Conservation (phyloP, 306 rosid species). For the Prinsepia uniflora region DNA sequence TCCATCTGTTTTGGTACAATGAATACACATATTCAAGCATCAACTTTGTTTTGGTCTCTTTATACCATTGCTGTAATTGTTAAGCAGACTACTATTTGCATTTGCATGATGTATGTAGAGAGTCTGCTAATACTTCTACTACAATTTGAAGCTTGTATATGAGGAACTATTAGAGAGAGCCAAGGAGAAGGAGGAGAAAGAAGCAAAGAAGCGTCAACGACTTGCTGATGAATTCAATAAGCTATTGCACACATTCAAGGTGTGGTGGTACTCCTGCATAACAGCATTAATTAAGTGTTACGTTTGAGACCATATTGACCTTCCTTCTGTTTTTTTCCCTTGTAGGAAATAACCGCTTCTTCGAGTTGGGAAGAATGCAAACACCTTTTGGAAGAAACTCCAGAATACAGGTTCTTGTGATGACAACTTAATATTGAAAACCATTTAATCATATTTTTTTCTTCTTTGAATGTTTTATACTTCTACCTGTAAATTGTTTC, state of each 20-base stretch:
- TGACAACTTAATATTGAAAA: not conserved
- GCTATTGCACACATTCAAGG: conserved; percentile 69
- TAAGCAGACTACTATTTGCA: not conserved
- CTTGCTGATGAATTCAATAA: conserved; percentile 84
- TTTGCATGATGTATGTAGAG: not conserved
- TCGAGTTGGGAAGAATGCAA: conserved; percentile 92
- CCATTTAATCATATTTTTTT: not conserved
- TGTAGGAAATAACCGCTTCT: conserved; percentile 70
- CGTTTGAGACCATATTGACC: conserved; percentile 6
- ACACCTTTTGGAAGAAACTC: conserved; percentile 75
- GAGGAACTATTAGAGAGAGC: conserved; percentile 88
- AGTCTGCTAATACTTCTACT: conserved; percentile 14
- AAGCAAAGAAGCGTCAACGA: conserved; percentile 95
- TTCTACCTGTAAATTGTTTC: conserved; percentile 9
- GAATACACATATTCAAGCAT: conserved; percentile 5
- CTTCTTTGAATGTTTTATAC: not conserved
- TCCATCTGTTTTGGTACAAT: not conserved
- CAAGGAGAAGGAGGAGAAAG: conserved; percentile 96
- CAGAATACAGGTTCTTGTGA: conserved; percentile 70
- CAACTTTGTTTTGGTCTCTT: not conserved
- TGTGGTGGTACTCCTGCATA: conserved; percentile 25
- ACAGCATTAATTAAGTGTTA: not conserved
- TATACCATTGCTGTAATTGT: not conserved
- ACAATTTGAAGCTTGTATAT: conserved; percentile 56
- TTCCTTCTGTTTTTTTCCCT: conserved; percentile 13